Conservation (phyloP, 2,329 filamentous ascomycete species). For the Aspergillus sp. region DNA sequence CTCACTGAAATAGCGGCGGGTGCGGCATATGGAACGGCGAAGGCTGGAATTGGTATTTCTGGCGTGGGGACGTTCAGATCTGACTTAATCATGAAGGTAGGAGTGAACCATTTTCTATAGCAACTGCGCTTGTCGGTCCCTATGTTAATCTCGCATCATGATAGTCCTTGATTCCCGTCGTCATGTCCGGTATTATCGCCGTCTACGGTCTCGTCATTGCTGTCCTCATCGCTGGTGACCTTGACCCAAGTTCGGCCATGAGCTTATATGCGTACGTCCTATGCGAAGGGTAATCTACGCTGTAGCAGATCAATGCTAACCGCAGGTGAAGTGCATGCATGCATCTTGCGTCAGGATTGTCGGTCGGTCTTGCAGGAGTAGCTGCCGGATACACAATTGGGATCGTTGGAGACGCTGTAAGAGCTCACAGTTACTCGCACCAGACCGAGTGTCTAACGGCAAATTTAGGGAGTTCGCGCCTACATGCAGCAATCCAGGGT, state of each 20-base stretch:
- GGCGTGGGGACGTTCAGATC: slow-evolving; percentile 66
- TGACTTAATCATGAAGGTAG: slow-evolving; percentile 68
- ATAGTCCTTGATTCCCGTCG: slow-evolving; percentile 52
- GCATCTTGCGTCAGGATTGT: slow-evolving; percentile 87
- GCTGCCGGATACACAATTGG: slow-evolving; percentile 97
- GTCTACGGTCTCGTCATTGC: slow-evolving; percentile 97
- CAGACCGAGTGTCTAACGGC: slow-evolving; percentile 21
- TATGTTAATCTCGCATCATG: slow-evolving; percentile 19
- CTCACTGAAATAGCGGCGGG: slow-evolving; percentile 53
- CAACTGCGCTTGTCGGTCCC: neutral
- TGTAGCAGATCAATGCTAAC: slow-evolving; percentile 17
- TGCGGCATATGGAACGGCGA: slow-evolving; percentile 67
- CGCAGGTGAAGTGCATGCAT: slow-evolving; percentile 69
- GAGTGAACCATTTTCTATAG: slow-evolving; percentile 6
- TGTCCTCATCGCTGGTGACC: slow-evolving; percentile 89
- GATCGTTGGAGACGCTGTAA: slow-evolving; percentile 84
- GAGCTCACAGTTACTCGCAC: slow-evolving; percentile 10
- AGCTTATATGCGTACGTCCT: slow-evolving; percentile 74
- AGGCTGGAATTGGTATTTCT: slow-evolving; percentile 67
- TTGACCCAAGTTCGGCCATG: slow-evolving; percentile 67
- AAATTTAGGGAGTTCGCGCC: slow-evolving; percentile 69
- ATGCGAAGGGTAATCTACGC: neutral
- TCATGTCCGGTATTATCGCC: slow-evolving; percentile 99
- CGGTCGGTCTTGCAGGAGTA: slow-evolving; percentile 87
- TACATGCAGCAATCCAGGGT: slow-evolving; percentile 97